Base-by-base conservation (phyloP, 208 protist genomes). In the Leptomonas seymouri region DNA sequence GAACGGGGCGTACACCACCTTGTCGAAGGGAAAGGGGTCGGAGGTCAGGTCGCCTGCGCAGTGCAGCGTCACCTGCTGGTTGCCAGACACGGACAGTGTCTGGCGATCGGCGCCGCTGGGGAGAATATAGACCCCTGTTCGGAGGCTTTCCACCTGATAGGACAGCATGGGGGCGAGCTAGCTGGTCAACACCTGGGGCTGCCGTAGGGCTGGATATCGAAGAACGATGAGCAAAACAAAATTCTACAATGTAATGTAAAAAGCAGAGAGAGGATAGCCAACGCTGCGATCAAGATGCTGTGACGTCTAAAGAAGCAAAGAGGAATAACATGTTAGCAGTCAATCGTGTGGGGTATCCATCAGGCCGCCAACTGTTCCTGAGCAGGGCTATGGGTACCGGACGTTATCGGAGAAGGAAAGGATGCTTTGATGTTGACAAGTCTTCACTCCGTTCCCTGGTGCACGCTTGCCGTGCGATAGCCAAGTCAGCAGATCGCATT, bases 101-200 rank as follows among this genome's bases (percentile, higher is more conserved):
- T 42, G 53, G 14, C 54, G 59, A n/a, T 62, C 59, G 1, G 27
- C 11, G 27, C 16, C 48, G 7, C 27, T n/a, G 30, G 57, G 46
- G 16, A 27, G n/a, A 50, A 73, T 66, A 50, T 39, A 63, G 25
- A 53, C 65, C 4, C 61, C 73, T 12, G 60, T 78, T 51, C 63
- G 48, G 30, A 73, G 14, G 25, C 58, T 16, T 0, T 45, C 39
- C n/a, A 78, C 60, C 21, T 46, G 67, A 30, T 69, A 66, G 20
- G 27, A 28, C 25, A 73, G 49, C 67, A 73, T 73, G 41, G 14
- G 9, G 2, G 27, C 1, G 14, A 14, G 1, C 3, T 6, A n/a
- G 44, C 27, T 7, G 51, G 7, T 39, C 7, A 39, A 39, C 34
- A 9, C 34, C 3, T 9, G 34, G 9, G 3, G 34, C 9, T 3